Conservation (phyloP, 129 eudicot species). For the Pseudognaphalium luteoalbum region DNA sequence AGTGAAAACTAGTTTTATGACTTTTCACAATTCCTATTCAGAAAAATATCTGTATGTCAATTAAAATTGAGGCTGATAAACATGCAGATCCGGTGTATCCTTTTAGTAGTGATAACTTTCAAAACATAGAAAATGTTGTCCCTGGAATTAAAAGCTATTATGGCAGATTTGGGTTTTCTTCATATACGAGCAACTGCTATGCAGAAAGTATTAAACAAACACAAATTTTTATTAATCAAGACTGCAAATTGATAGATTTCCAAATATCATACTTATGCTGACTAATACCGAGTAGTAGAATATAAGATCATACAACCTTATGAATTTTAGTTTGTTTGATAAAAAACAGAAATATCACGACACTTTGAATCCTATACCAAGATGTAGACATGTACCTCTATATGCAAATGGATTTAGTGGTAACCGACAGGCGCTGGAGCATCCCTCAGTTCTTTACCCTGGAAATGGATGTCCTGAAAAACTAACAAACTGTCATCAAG, state of each 20-base stretch:
- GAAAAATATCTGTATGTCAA: neutral
- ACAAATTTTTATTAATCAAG: neutral
- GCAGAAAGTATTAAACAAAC: neutral
- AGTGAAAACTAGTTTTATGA: too few species aligned
- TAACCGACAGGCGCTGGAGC: slow-evolving; percentile 92
- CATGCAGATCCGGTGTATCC: too few species aligned
- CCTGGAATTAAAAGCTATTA: neutral
- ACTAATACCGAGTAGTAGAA: neutral
- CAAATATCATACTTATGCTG: neutral
- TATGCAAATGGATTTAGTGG: slow-evolving; percentile 39
- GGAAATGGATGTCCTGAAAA: slow-evolving; percentile 87
- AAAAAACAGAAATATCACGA: neutral
- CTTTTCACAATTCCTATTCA: too few species aligned
- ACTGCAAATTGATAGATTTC: neutral
- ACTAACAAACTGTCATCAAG: slow-evolving; percentile 2
- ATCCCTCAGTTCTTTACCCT: slow-evolving; percentile 85
- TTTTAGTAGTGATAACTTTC: neutral
- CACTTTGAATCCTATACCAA: neutral
- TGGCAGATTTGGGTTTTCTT: neutral
- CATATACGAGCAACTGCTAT: neutral
- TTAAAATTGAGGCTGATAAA: neutral
- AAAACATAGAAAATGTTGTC: neutral
- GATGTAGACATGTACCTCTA: slow-evolving; percentile 3
- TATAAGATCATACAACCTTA: slow-evolving; percentile 16
- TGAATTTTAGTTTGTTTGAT: slow-evolving; percentile 16